Evolutionary conservation across 2,329 filamentous ascomycete genomes (phyloP), one percentile per base, ranked within the genome.

Genomic region (Clonostachys chloroleuca): DNA sequence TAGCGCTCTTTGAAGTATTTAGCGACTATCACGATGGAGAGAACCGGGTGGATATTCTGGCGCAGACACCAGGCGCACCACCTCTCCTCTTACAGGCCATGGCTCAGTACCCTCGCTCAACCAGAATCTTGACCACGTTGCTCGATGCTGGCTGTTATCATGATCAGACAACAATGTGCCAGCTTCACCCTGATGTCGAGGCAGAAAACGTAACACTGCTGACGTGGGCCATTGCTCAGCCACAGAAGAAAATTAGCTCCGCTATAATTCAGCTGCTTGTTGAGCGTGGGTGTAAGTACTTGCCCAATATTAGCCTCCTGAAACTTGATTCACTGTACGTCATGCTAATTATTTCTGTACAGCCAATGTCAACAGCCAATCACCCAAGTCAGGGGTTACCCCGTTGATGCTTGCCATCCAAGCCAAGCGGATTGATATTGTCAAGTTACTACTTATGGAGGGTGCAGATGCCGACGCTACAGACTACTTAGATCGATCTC

Each of bases 231-330:
- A 67, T 87, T 45, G 64, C 79, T 7, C 81, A 85, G 51, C 78
- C 80, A 1, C 79, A 84, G 52, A 86, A 85, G 59, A 75, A 74
- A 50, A 72, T 86, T 44, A 83, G 80, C 59, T 80, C 76, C 34
- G 60, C 67, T 5, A 64, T 86, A 40, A 77, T 87, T 47, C 69
- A 77, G 51, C 61, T 80, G 43, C 65, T 87, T 17, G 63, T 87
- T n/a, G 64, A 56, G 58, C 71, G 51, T 56, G 74, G 43, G 42
- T 63, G 66, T 67, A 54, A 60, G 66, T 57, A 6, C 24, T 30
- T 16, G 18, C 52, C 54, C 48, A 49, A 34, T 18, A 13, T 35
- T 43, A 43, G 5, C 12, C 10, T 10, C 12, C 37, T 34, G 14
- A 40, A 24, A 30, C 7, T 13, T 34, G 45, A 50, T 46, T 46